Base-by-base conservation (phyloP, 2,329 filamentous ascomycete species). In the Apiospora rasikravindrae region DNA sequence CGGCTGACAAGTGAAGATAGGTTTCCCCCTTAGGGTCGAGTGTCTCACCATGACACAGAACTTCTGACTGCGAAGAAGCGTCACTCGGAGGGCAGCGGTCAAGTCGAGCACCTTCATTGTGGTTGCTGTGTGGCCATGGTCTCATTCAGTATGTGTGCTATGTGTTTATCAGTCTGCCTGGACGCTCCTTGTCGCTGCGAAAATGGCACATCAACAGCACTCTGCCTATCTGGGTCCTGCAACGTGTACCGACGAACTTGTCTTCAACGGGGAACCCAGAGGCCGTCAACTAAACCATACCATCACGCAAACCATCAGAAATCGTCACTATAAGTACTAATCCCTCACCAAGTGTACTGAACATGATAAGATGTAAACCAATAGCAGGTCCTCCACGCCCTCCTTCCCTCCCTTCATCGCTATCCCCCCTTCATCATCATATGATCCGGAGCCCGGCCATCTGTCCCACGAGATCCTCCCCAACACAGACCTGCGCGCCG, bases 401-500 rank as follows among this genome's bases (percentile, higher is more conserved):
- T 33, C 14, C n/a, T 7, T 5, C 26, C 16, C 19, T 11, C 29
- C 29, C 53, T 6, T 10, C 16, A 5, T 7, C 29, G n/a, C n/a
- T n/a, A n/a, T n/a, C n/a, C n/a, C n/a, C n/a, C n/a, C 14, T 26
- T 4, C 16, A 5, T 7, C 29, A 14, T 64, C 33, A 64, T 40
- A 64, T 37, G 5, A 64, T 64, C 33, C 57, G 1, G 22, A 64
- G 57, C 57, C 57, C 57, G 8, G 57, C 57, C 57, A 64, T 64
- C 57, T n/a, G 57, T 8, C 13, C 57, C 3, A 40, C 57, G 19
- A 64, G 29, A 1, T 64, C 57, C 19, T 64, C 57, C 10, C 33
- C 57, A 7, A 57, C 51, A 24, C 53, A 2, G 57, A 64, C 57
- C 57, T 64, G 57, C 19, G 57, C 57, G 57, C 57, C 57, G 33